These are phyloP conservation scores for Rhododendron henanense DNA, from an alignment of 148 eudicot species.

Conservation along the genomic window DNA sequence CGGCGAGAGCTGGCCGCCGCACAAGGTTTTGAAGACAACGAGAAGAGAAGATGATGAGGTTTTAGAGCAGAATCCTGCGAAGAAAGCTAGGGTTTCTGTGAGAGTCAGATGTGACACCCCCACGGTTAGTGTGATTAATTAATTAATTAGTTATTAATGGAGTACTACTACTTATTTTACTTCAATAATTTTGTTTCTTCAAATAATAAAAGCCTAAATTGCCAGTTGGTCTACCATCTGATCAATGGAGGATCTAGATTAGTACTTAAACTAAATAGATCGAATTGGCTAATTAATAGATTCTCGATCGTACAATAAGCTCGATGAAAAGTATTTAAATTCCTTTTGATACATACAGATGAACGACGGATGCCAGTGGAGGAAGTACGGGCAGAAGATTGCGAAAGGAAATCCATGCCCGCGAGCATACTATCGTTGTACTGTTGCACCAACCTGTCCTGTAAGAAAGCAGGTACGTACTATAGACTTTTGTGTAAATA, in stretches of 20 bases:
- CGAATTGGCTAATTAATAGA: too few relatives aligned
- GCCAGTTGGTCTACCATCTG: too few relatives aligned
- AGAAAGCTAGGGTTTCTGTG: slow-evolving; percentile 86
- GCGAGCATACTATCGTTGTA: slow-evolving; percentile 86
- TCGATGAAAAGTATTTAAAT: background rate
- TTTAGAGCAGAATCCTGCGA: slow-evolving; percentile 59
- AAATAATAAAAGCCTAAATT: too few relatives aligned
- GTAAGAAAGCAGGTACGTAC: slow-evolving; percentile 55
- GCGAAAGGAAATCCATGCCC: slow-evolving; percentile 93
- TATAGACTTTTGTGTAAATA: background rate
- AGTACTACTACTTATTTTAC: background rate
- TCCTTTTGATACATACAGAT: slow-evolving; percentile 29
- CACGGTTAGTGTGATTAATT: slow-evolving; percentile 43
- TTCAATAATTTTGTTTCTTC: background rate
- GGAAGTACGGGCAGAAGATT: slow-evolving; percentile 87
- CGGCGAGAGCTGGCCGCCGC: slow-evolving; percentile 31
- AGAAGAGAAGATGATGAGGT: slow-evolving; percentile 58
- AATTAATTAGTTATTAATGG: background rate
- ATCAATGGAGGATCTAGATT: too few relatives aligned
- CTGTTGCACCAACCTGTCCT: slow-evolving; percentile 72
- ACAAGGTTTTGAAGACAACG: slow-evolving; percentile 22
- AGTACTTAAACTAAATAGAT: too few relatives aligned
- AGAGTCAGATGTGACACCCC: slow-evolving; percentile 86
- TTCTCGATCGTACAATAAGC: background rate
- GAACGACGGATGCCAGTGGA: slow-evolving; percentile 97